Percentiles rank a stretch among this genome's conserved stretches.
These are phyloP conservation scores for Diospyros kaki DNA, from an alignment of 148 eudicot species.

Conservation along the genomic window DNA sequence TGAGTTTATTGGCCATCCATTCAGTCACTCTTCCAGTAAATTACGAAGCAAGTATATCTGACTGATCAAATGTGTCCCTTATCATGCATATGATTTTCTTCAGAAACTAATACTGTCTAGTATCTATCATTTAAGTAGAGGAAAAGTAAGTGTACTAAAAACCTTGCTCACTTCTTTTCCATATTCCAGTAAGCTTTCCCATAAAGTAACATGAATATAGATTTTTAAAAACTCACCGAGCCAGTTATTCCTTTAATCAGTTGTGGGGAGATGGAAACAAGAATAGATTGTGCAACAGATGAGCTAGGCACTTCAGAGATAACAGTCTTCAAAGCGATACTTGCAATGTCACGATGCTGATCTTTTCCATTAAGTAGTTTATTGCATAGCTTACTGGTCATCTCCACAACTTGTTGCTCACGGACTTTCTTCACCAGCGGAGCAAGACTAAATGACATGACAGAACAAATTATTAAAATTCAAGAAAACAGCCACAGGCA, in stretches of 20 bases:
- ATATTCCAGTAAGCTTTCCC: background rate
- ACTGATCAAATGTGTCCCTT: background rate
- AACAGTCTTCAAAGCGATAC: conserved; percentile 97
- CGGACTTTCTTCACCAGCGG: conserved; percentile 93
- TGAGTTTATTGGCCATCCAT: background rate
- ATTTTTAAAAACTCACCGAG: conserved; percentile 46
- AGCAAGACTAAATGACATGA: conserved; percentile 59
- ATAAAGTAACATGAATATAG: background rate
- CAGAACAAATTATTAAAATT: conserved; percentile 6
- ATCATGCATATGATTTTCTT: background rate
- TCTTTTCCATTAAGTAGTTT: conserved; percentile 89
- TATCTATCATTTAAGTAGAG: background rate
- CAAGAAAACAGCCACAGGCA: conserved; percentile 3
- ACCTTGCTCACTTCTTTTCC: background rate
- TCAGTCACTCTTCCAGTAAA: background rate
- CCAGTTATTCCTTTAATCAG: conserved; percentile 70
- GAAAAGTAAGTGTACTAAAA: background rate
- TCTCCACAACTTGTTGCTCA: conserved; percentile 79
- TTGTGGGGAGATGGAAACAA: conserved; percentile 72
- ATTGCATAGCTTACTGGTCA: conserved; percentile 73
- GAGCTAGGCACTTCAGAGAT: conserved; percentile 80
- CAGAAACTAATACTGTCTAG: background rate
- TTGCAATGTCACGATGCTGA: conserved; percentile 90
- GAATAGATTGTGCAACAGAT: conserved; percentile 58
- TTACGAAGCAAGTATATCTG: background rate